Percentiles rank a stretch among this genome's conserved stretches.
phyloP scores from a whole-genome alignment of 2,329 filamentous ascomycete genomes.

The Colletotrichum horii region DNA sequence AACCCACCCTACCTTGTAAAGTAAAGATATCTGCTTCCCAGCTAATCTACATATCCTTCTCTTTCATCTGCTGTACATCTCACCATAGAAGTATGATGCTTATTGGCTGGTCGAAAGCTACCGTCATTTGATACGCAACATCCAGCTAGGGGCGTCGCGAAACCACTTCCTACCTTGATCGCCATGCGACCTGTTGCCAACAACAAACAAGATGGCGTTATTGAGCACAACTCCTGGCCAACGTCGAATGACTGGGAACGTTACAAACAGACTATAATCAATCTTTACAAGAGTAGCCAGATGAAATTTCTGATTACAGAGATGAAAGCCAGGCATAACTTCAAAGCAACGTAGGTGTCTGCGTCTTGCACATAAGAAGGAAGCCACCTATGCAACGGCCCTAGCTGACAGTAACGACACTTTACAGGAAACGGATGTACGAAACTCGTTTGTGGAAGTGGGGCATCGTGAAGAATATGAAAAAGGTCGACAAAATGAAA shows the following conservation, averaged over 20 bases:
- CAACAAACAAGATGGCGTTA: not conserved
- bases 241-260: not conserved
- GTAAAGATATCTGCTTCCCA: not conserved
- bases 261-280: not conserved
- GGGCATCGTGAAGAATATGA: not conserved
- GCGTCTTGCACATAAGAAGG: not conserved
- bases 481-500: not conserved
- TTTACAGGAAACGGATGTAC: not conserved
- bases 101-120: not conserved
- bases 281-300: not conserved
- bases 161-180: fast-evolving
- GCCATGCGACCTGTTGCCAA: not conserved
- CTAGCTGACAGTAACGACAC: fast-evolving
- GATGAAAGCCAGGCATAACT: not conserved
- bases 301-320: not conserved
- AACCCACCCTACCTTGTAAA: not conserved
- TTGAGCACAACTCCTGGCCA: not conserved
- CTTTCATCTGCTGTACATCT: not conserved
- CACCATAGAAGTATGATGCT: not conserved
- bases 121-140: not conserved
- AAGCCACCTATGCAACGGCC: fast-evolving
- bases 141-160: not conserved
- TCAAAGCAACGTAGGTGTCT: not conserved
- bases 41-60: not conserved
- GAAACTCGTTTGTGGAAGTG: not conserved